Conservation (phyloP, 192 early-diverging fungal species). For the Chytriomyces confervae region DNA sequence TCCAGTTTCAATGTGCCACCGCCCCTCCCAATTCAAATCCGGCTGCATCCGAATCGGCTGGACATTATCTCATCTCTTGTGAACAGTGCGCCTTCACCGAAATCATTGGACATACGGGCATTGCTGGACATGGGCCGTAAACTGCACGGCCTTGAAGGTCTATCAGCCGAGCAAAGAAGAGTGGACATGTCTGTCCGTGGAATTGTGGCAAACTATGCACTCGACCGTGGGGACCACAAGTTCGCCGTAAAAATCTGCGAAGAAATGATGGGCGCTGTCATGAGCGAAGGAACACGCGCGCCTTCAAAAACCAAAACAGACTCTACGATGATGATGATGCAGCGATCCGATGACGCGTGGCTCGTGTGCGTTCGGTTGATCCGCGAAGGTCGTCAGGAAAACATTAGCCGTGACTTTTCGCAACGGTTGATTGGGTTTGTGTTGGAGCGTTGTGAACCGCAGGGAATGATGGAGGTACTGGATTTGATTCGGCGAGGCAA, state of each 20-base stretch:
- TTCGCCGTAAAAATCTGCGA: slow-evolving; percentile 63
- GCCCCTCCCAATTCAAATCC: slow-evolving; percentile 76
- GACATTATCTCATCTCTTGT: slow-evolving; percentile 60
- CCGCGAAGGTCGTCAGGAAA: background rate
- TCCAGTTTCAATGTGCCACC: slow-evolving; percentile 49
- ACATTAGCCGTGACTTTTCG: slow-evolving; percentile 1
- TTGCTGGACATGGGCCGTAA: slow-evolving; percentile 65
- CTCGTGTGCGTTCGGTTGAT: slow-evolving; percentile 34
- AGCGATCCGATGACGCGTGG: slow-evolving; percentile 46
- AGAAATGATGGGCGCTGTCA: slow-evolving; percentile 57
- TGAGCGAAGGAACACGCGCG: slow-evolving; percentile 34
- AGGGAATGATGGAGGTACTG: slow-evolving; percentile 24
- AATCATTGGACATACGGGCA: slow-evolving; percentile 35
- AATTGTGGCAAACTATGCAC: slow-evolving; percentile 67
- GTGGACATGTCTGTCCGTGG: slow-evolving; percentile 62
- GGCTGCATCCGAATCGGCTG: slow-evolving; percentile 64
- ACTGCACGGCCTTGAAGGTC: slow-evolving; percentile 40
- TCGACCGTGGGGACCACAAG: slow-evolving; percentile 61
- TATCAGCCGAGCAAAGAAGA: slow-evolving; percentile 40
- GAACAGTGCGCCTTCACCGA: slow-evolving; percentile 26
- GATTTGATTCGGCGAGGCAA: slow-evolving; percentile 7
- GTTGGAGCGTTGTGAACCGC: slow-evolving; percentile 32
- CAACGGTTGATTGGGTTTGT: slow-evolving; percentile 24
- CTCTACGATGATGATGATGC: background rate
- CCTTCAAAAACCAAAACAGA: slow-evolving; percentile 5